Evolutionary conservation across 2,329 filamentous ascomycete species (phyloP).

Genomic region (Verticillium klebahnii): DNA sequence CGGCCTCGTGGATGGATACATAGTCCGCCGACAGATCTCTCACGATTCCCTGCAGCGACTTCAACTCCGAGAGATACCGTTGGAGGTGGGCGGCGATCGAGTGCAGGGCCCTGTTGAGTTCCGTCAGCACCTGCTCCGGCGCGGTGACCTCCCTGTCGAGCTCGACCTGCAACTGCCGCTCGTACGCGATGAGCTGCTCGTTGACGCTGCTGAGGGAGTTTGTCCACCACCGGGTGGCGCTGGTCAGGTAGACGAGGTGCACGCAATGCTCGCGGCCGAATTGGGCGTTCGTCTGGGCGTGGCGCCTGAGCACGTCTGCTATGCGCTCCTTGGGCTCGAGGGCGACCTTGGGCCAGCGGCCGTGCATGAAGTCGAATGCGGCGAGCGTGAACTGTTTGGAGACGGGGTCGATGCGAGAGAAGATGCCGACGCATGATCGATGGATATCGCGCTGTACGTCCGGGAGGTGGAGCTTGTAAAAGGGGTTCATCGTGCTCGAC

Average conservation of each 20-base stretch:
- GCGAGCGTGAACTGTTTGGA: not conserved
- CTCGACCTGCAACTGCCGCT: not conserved
- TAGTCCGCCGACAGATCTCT: not conserved
- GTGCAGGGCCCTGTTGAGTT: not conserved
- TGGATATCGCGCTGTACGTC: not conserved
- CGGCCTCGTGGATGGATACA: not conserved
- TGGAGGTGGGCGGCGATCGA: not conserved
- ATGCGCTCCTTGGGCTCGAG: not conserved
- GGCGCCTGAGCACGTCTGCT: not conserved
- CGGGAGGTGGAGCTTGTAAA: not conserved
- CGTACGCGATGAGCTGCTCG: not conserved
- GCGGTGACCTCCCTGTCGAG: not conserved
- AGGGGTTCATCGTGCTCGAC: not conserved
- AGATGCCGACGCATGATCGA: not conserved
- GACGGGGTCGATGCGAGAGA: not conserved
- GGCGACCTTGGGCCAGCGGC: not conserved
- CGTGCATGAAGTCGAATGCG: not conserved
- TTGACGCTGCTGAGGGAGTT: not conserved
- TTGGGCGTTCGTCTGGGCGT: not conserved
- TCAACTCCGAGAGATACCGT: not conserved
- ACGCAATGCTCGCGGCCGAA: not conserved
- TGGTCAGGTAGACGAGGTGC: not conserved
- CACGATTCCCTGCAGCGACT: not conserved
- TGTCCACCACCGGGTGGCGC: not conserved
- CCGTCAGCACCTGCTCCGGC: not conserved